Evolutionary conservation across 495 filamentous ascomycete genomes (phyloP), one percentile per base, ranked within the genome.

Genomic region (Lepidopterella palustris): DNA sequence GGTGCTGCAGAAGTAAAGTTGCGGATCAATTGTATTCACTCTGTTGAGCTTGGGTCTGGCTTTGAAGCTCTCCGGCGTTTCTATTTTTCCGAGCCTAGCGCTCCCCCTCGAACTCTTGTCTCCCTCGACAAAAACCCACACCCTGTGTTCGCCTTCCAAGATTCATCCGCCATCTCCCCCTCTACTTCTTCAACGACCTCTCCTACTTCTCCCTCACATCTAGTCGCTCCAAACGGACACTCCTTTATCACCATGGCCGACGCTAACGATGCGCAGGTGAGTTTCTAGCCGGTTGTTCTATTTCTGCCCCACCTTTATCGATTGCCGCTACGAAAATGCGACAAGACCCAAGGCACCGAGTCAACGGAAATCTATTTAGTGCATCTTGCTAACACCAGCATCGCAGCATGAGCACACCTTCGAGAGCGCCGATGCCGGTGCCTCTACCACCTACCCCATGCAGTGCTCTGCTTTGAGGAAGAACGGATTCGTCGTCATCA

Each of bases 391-490:
- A 45, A 71, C 67, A 49, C 59, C 68, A 53, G 69, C 61, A 45
- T 53, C 60, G 67, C 68, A 93, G 87, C 89, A 95, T 81, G 87
- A 97, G 70, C 81, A 89, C 75, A 88, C 84, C 73, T 97, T 97
- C 80, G 89, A 95, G 67, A 82, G 82, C 76, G 88, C 85, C 79
- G 89, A 95, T 79, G 89, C 95, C 70, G 93, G 92, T 77, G 92
- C 92, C 63, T 97, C 95, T 58, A 71, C 79, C 74, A 98, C 93
- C 72, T 96, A 73, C 81, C 93, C 93, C 67, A 92, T 95, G 89
- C 93, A 99, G 82, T 99, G 93, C 79, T 99, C 93, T 78, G 92
- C 93, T 67, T 84, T 99, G 80, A 85, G 93, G 71, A 97, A 99
- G 91, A 93, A 92, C 85, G 93, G 93, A 68, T 84, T 85, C 78